Base-by-base conservation (phyloP, 148 eudicot genomes). In the Gaultheria prostrata region DNA sequence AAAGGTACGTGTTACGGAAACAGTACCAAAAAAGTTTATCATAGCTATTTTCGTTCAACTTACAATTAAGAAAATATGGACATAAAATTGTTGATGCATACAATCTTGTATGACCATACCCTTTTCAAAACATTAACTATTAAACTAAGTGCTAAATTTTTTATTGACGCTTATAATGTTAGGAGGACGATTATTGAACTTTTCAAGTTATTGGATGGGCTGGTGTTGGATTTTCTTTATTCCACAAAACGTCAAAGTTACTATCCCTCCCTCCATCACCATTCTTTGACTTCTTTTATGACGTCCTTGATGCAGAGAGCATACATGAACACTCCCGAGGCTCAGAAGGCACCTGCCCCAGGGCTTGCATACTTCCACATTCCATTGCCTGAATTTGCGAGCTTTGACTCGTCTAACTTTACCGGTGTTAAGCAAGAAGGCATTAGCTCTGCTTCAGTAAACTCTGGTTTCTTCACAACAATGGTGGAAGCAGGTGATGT, bases 351-450 rank as follows among this genome's bases (percentile, higher is more conserved):
- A 32, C 82, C 92, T 56, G 95, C 98, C 83, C 98, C 98, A 26
- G 97, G 98, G 24, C 92, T 96, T 20, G 97, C 82, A 14, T 96
- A 91, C 86, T 96, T 96, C 85, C 98, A 96, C 88, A 96, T 96
- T 76, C 98, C 98, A 24, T 87, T 96, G 82, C 98, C 98, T 32
- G 98, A 96, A 86, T 91, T 86, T 73, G 92, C 97, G 32, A 85
- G 83, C 32, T 91, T 96, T 35, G 92, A 88, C 85, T 84, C 92
- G 18, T 89, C 98, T 57, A 91, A 94, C 83, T 88, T 89, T 81
- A 96, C 95, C 10, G 98, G 98, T 30, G 92, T 91, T 76, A 93
- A 70, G 82, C 98, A 94, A 79, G 98, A 94, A 90, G 90, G 91
- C 72, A 94, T 94, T 57, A 90, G 98, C 86, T 96, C 98, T 14